Conservation (phyloP, 495 filamentous ascomycete species). For the Talaromyces proteolyticus region DNA sequence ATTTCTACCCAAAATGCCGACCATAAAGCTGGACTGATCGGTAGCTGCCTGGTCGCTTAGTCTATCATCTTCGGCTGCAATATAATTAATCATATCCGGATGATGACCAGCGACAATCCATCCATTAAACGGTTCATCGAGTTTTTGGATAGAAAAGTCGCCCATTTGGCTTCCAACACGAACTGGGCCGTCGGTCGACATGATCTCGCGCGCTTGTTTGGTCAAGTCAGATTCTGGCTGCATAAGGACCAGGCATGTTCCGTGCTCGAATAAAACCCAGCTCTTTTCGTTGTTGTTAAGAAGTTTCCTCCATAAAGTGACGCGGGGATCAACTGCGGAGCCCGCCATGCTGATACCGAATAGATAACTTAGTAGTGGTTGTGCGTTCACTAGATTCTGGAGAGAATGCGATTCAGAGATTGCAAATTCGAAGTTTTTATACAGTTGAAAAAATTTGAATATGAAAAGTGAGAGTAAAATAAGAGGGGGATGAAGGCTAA, state of each 20-base stretch:
- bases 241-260: slow-evolving; percentile 10
- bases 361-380: no score
- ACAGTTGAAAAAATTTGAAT: background rate
- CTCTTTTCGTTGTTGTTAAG: slow-evolving; percentile 4
- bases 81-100: slow-evolving; percentile 8
- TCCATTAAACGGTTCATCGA: background rate
- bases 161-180: slow-evolving; percentile 1
- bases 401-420: background rate
- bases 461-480: background rate
- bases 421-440: background rate
- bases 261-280: slow-evolving; percentile 10
- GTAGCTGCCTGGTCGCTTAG: background rate
- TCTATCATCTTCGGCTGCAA: background rate
- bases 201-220: slow-evolving; percentile 5
- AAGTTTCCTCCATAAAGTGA: background rate
- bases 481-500: background rate
- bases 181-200: slow-evolving; percentile 4
- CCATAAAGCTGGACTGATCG: background rate
- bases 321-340: background rate
- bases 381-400: background rate
- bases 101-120: slow-evolving; percentile 10
- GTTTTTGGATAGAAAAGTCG: slow-evolving; percentile 6
- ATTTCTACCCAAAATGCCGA: background rate
- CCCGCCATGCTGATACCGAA: background rate
- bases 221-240: slow-evolving; percentile 5